Evolutionary conservation across 495 filamentous ascomycete genomes (phyloP).

Genomic region (Aspergillus nanangensis): DNA sequence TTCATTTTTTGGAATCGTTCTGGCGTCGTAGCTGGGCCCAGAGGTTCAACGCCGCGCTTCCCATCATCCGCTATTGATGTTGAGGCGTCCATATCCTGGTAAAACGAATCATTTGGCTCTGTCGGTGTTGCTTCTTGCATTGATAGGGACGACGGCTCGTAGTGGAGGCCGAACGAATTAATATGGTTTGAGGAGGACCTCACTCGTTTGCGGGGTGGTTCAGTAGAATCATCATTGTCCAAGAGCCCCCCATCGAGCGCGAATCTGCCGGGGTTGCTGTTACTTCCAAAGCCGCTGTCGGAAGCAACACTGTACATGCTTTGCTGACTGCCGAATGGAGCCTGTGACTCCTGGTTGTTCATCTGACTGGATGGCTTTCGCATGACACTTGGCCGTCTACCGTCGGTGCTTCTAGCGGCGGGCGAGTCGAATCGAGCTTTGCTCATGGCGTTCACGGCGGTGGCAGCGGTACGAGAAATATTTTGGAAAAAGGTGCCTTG

Average conservation of each 20-base stretch:
- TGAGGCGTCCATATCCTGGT: constrained; percentile 54
- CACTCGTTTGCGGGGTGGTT: constrained; percentile 83
- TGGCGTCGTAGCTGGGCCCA: constrained; percentile 62
- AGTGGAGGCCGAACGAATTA: constrained; percentile 32
- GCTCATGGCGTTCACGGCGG: constrained; percentile 89
- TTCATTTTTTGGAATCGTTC: constrained; percentile 70
- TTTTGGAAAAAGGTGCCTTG: constrained; percentile 92
- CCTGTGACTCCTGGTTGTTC: constrained; percentile 58
- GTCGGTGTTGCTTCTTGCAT: constrained; percentile 64
- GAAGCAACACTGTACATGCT: constrained; percentile 61
- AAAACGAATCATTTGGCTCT: constrained; percentile 82
- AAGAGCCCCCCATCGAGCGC: constrained; percentile 44
- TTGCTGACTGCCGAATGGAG: constrained; percentile 58
- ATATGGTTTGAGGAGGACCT: constrained; percentile 49
- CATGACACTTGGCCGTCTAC: constrained; percentile 43
- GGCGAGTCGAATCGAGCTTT: constrained; percentile 92
- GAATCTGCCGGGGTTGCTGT: constrained; percentile 32
- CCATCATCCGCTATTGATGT: constrained; percentile 48
- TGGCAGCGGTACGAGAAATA: constrained; percentile 87
- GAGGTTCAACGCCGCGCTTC: constrained; percentile 59
- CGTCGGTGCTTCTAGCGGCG: constrained; percentile 52
- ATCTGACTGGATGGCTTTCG: constrained; percentile 57
- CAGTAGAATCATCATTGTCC: constrained; percentile 53
- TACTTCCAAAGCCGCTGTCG: constrained; percentile 58
- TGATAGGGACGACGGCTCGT: constrained; percentile 37